These are phyloP conservation scores for Colletotrichum lindemuthianum DNA, from an alignment of 2,329 filamentous ascomycete genomes.

Conservation along the genomic window DNA sequence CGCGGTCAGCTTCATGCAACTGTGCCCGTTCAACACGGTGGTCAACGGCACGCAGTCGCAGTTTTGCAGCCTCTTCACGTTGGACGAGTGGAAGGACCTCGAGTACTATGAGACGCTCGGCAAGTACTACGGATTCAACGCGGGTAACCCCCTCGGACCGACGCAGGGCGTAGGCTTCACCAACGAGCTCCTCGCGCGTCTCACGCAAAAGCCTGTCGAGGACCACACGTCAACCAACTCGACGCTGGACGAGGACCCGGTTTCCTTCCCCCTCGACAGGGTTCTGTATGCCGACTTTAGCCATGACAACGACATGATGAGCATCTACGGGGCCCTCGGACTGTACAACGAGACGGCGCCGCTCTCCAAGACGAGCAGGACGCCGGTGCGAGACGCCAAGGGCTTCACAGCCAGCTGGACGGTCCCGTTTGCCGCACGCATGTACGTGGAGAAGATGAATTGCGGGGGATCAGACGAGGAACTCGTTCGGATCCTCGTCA, in stretches of 20 bases:
- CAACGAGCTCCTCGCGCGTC: slow-evolving; percentile 85
- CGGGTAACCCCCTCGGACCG: slow-evolving; percentile 80
- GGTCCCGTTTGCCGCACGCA: slow-evolving; percentile 82
- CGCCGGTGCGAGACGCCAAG: slow-evolving; percentile 59
- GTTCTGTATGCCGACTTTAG: slow-evolving; percentile 88
- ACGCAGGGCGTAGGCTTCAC: slow-evolving; percentile 89
- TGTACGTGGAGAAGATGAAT: slow-evolving; percentile 89
- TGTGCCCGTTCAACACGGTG: slow-evolving; percentile 89
- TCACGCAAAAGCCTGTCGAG: slow-evolving; percentile 74
- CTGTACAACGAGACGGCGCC: slow-evolving; percentile 75
- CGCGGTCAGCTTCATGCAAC: slow-evolving; percentile 81
- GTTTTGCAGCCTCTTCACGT: slow-evolving; percentile 81
- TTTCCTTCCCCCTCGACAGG: slow-evolving; percentile 77
- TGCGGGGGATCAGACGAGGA: slow-evolving; percentile 67
- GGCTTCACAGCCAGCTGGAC: slow-evolving; percentile 82
- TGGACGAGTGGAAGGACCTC: slow-evolving; percentile 79
- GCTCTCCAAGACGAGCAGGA: slow-evolving; percentile 61
- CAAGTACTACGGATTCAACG: slow-evolving; percentile 86
- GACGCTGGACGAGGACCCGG: slow-evolving; percentile 74
- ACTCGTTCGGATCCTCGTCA: slow-evolving; percentile 81
- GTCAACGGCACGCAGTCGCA: slow-evolving; percentile 69
- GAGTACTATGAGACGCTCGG: slow-evolving; percentile 82
- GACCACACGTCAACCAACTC: slow-evolving; percentile 82
- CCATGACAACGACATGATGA: slow-evolving; percentile 89
- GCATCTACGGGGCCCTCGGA: slow-evolving; percentile 79